These are phyloP conservation scores for Leccinum boreale DNA, from an alignment of 768 basidiomycete genomes.

Conservation along the genomic window DNA sequence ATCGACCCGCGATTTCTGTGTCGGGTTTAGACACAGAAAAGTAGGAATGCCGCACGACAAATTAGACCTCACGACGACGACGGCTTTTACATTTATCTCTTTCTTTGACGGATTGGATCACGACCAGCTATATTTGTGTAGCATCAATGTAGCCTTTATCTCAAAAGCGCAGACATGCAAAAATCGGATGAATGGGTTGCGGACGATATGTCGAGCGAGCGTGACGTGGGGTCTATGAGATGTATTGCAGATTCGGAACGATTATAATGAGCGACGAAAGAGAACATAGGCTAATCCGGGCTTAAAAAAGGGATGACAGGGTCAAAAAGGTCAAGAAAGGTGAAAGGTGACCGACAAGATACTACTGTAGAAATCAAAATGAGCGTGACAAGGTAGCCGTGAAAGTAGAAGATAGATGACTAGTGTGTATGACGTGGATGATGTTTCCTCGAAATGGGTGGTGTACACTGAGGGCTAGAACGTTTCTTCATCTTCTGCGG, in stretches of 20 bases:
- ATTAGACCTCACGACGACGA: background rate
- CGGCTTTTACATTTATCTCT: background rate
- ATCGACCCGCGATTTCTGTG: constrained; percentile 43
- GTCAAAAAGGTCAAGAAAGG: constrained; percentile 9
- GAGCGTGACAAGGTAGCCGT: constrained; percentile 14
- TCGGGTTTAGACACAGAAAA: constrained; percentile 37
- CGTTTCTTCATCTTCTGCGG: constrained; percentile 79
- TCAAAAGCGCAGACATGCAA: constrained; percentile 11
- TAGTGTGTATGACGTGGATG: constrained; percentile 9
- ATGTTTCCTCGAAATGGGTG: constrained; percentile 4
- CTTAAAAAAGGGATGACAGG: background rate
- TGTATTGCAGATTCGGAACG: constrained; percentile 24
- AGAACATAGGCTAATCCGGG: constrained; percentile 20
- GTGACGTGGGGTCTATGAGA: constrained; percentile 15
- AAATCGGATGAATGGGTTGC: constrained; percentile 1
- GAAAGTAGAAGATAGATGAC: constrained; percentile 4
- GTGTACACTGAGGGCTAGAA: constrained; percentile 41
- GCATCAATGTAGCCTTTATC: constrained; percentile 28
- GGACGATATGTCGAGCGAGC: background rate
- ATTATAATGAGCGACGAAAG: constrained; percentile 24
- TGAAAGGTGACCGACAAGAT: constrained; percentile 6
- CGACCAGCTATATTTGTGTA: constrained; percentile 20
- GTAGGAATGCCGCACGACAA: background rate
- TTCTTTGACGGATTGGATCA: constrained; percentile 15
- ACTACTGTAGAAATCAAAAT: constrained; percentile 14